Conservation (phyloP, 2,329 filamentous ascomycete species). For the Diaporthe citrichinensis region DNA sequence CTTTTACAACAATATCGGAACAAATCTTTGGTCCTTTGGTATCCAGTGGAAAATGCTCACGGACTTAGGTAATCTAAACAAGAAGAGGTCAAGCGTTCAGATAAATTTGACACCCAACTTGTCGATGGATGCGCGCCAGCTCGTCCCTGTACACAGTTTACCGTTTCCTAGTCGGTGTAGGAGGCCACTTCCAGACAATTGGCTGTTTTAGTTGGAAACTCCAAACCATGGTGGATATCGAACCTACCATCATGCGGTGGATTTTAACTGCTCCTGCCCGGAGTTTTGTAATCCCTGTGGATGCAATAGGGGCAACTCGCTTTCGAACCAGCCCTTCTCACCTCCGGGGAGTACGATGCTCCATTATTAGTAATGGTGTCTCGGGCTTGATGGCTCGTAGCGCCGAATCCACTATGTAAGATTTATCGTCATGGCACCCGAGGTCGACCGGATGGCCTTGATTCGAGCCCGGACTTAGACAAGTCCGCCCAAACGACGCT, state of each 20-base stretch:
- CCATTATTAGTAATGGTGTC: background rate
- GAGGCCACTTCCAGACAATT: background rate
- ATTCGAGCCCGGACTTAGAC: conserved; percentile 1
- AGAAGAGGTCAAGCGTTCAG: background rate
- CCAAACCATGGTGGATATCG: background rate
- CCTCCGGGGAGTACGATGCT: background rate
- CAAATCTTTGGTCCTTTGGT: background rate
- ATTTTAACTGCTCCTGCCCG: background rate
- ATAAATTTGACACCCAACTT: background rate
- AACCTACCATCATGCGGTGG: background rate
- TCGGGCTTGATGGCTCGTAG: background rate
- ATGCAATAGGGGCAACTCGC: conserved; percentile 6
- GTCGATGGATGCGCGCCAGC: background rate
- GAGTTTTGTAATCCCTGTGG: conserved; percentile 1
- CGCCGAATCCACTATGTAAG: background rate
- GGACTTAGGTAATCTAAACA: background rate
- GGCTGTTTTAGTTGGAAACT: background rate
- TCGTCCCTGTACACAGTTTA: background rate
- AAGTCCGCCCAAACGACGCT: conserved; percentile 7
- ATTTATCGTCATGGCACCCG: background rate
- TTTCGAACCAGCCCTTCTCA: background rate
- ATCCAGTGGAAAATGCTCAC: background rate
- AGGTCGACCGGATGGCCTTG: background rate
- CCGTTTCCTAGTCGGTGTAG: background rate
- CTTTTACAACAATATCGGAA: background rate